A percentile compares a stretch with the other conserved stretches of the same genome.
phyloP scores from a whole-genome alignment of 1,139 yeast genomes.

The Candida sojae region DNA sequence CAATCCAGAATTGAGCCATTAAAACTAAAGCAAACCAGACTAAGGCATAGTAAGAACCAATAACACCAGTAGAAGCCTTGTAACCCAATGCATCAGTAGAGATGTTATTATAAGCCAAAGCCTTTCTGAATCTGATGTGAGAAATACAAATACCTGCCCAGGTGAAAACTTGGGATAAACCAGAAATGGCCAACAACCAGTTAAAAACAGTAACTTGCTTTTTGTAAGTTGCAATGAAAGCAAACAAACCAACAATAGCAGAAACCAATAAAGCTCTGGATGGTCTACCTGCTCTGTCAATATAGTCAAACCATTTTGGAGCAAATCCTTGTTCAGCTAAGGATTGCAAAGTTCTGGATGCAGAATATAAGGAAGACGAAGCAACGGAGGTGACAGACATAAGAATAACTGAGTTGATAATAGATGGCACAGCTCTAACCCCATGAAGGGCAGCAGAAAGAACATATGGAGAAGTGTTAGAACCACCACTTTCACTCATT shows the following conservation, averaged over 20 bases:
- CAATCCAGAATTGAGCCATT: slow-evolving; percentile 46
- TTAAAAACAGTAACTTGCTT: slow-evolving; percentile 44
- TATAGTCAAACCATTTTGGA: slow-evolving; percentile 41
- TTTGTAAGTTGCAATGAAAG: slow-evolving; percentile 41
- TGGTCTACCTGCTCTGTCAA: slow-evolving; percentile 47
- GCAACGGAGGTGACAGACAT: slow-evolving; percentile 49
- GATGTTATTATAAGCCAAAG: slow-evolving; percentile 37
- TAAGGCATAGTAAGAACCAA: slow-evolving; percentile 41
- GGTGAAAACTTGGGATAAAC: slow-evolving; percentile 43
- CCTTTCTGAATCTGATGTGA: slow-evolving; percentile 45
- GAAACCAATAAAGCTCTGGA: slow-evolving; percentile 38
- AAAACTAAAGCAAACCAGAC: slow-evolving; percentile 36
- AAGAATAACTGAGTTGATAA: slow-evolving; percentile 46
- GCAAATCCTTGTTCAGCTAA: slow-evolving; percentile 47
- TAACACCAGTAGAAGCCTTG: slow-evolving; percentile 41
- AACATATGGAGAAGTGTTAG: slow-evolving; percentile 47
- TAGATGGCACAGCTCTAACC: slow-evolving; percentile 39
- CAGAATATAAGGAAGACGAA: slow-evolving; percentile 45
- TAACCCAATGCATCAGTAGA: slow-evolving; percentile 40
- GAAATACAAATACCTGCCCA: slow-evolving; percentile 46
- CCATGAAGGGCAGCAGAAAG: slow-evolving; percentile 45
- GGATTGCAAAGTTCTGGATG: slow-evolving; percentile 46
- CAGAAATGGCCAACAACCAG: slow-evolving; percentile 48
- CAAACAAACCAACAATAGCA: slow-evolving; percentile 31
- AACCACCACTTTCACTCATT: slow-evolving; percentile 39